Conservation (phyloP, 495 filamentous ascomycete species). For the Ramalina peruviana region DNA sequence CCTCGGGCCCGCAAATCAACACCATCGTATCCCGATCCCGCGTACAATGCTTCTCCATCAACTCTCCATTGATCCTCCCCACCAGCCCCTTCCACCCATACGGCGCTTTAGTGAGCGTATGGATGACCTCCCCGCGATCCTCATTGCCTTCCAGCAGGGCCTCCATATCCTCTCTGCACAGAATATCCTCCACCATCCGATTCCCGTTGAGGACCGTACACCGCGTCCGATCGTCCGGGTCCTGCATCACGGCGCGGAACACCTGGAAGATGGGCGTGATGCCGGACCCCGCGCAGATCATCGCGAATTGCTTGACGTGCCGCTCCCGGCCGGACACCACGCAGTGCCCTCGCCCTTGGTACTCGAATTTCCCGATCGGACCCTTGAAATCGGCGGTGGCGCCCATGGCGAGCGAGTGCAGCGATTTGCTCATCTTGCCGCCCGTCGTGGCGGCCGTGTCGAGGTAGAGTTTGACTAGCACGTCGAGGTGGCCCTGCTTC, state of each 20-base stretch:
- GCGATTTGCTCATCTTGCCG: slow-evolving; percentile 73
- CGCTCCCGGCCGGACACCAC: slow-evolving; percentile 44
- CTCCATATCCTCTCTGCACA: slow-evolving; percentile 68
- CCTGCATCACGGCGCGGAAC: slow-evolving; percentile 57
- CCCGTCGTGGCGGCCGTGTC: slow-evolving; percentile 43
- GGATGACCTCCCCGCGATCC: slow-evolving; percentile 49
- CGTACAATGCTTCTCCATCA: slow-evolving; percentile 47
- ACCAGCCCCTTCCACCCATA: slow-evolving; percentile 52
- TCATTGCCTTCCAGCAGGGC: slow-evolving; percentile 34
- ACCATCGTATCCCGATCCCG: slow-evolving; percentile 46
- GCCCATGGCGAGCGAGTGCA: slow-evolving; percentile 59
- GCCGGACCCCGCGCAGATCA: slow-evolving; percentile 83
- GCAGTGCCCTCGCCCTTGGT: slow-evolving; percentile 53
- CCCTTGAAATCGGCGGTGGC: slow-evolving; percentile 77
- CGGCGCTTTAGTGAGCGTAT: slow-evolving; percentile 55
- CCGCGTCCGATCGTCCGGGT: slow-evolving; percentile 38
- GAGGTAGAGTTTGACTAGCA: slow-evolving; percentile 83
- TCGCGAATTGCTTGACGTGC: slow-evolving; percentile 54
- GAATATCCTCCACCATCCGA: slow-evolving; percentile 65
- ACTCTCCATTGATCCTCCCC: slow-evolving; percentile 50
- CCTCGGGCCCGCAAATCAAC: slow-evolving; percentile 70
- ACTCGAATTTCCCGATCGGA: slow-evolving; percentile 79
- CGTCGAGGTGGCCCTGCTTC: slow-evolving; percentile 48
- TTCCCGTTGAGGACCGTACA: slow-evolving; percentile 78
- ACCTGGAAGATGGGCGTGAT: slow-evolving; percentile 92